Percentiles rank a stretch among this genome's conserved stretches.
These are phyloP conservation scores for Aspergillus hancockii DNA, from an alignment of 495 filamentous ascomycete species.

Conservation along the genomic window DNA sequence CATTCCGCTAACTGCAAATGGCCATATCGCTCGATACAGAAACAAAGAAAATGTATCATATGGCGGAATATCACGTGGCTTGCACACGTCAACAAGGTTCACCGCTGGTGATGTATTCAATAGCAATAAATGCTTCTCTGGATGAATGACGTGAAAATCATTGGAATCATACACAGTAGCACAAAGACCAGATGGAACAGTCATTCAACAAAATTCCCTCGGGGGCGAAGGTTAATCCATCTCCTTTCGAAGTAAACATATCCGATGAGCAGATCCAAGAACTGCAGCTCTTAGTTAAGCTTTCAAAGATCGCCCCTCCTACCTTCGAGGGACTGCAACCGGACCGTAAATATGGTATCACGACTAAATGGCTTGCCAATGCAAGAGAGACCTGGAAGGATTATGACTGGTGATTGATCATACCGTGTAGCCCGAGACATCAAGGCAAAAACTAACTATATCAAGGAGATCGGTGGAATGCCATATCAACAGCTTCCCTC, in stretches of 20 bases:
- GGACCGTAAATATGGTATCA: conserved; percentile 55
- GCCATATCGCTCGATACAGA: too few relatives aligned
- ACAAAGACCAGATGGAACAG: conserved; percentile 20
- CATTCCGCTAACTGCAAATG: too few relatives aligned
- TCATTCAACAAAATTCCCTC: conserved; percentile 33
- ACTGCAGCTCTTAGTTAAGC: conserved; percentile 49
- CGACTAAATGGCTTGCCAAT: conserved; percentile 54
- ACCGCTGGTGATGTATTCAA: too few relatives aligned
- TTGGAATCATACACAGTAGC: not conserved
- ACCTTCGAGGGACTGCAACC: conserved; percentile 50
- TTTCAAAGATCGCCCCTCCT: conserved; percentile 52
- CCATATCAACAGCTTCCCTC: conserved; percentile 62
- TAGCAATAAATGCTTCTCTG: too few relatives aligned
- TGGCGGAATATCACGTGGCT: too few relatives aligned
- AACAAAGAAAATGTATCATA: too few relatives aligned
- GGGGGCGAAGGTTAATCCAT: conserved; percentile 22
- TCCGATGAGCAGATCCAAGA: conserved; percentile 48
- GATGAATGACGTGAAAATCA: not conserved
- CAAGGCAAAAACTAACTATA: not conserved
- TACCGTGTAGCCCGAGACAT: not conserved
- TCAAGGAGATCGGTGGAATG: conserved; percentile 52
- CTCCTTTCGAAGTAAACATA: conserved; percentile 44
- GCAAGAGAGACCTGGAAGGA: conserved; percentile 53
- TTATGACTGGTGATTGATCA: conserved; percentile 43
- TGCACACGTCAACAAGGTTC: too few relatives aligned